Evolutionary conservation across 2,329 filamentous ascomycete genomes (phyloP), one percentile per base, ranked within the genome.

Genomic region (Oidium heveae): DNA sequence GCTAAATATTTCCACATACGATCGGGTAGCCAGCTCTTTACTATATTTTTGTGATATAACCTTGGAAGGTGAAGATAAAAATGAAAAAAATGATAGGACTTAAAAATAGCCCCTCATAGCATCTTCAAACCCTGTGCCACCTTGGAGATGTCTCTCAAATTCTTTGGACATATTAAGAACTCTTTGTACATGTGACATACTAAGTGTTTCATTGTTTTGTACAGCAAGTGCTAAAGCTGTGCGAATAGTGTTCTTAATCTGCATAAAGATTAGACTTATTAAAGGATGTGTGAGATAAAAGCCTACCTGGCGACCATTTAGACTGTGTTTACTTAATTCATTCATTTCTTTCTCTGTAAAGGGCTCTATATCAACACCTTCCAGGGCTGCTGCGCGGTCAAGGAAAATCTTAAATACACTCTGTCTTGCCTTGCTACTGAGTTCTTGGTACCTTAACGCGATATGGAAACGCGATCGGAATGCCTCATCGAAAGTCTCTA

Each of bases 391-490:
- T 3, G 88, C 85, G 36, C 80, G 77, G 56, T 82, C 78, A 41
- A 94, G 71, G 67, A 94, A 93, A 68, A 87, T 81, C 67, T 80
- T 80, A 78, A 89, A 94, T 49, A 94, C 84, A 57, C 77, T 74
- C 61, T 79, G 80, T 68, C 84, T 83, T 12, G 86, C 86, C 62
- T 82, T 81, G 5, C 69, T 66, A 41, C 79, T 79, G 9, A 94
- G 73, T 52, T 82, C 78, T 41, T 84, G 83, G 67, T 94, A 94
- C 32, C 83, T 75, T 9, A 94, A 71, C 0, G 86, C 84, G 61
- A 94, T 81, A 65, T 94, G 86, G 58, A 94, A 93, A 24, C 87
- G 78, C 10, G 80, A 85, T 64, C 91, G 84, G 71, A 94, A 94
- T 0, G 87, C 87, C 58, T 91, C 85, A 61, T 94, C 87, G 62